These are phyloP conservation scores for Begonia loranthoides DNA, from an alignment of 306 rosid genomes.

Conservation along the genomic window DNA sequence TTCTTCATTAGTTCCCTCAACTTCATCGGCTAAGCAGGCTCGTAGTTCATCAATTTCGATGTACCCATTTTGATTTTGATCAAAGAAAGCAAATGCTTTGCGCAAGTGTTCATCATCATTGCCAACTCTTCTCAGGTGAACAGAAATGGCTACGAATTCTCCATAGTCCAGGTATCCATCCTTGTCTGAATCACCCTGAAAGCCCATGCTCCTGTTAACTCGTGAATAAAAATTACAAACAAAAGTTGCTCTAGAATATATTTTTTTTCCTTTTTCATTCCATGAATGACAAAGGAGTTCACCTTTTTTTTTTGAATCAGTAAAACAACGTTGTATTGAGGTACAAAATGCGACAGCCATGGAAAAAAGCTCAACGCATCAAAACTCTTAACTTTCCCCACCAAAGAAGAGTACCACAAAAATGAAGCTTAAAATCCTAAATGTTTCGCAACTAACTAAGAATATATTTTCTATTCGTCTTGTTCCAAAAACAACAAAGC, in stretches of 20 bases:
- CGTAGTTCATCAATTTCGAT: slow-evolving; percentile 88
- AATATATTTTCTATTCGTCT: too few species aligned
- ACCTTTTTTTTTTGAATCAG: too few species aligned
- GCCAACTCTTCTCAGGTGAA: slow-evolving; percentile 74
- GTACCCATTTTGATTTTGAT: slow-evolving; percentile 41
- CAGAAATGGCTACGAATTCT: slow-evolving; percentile 82
- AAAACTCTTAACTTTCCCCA: slow-evolving; percentile 1
- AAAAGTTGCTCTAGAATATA: too few species aligned
- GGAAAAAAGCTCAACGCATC: too few species aligned
- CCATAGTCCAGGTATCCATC: slow-evolving; percentile 77
- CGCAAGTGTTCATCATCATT: slow-evolving; percentile 67
- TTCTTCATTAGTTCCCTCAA: slow-evolving; percentile 53
- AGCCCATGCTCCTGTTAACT: neutral
- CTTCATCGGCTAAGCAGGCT: slow-evolving; percentile 39
- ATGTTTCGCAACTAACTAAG: too few species aligned
- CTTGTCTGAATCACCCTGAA: slow-evolving; percentile 83
- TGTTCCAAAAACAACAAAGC: too few species aligned
- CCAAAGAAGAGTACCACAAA: too few species aligned
- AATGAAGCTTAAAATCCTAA: too few species aligned
- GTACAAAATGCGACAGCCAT: neutral
- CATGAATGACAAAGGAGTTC: too few species aligned
- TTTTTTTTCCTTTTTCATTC: too few species aligned
- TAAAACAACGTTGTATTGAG: neutral
- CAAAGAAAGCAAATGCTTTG: slow-evolving; percentile 83
- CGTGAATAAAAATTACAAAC: too few species aligned